These are phyloP conservation scores for Xylariaceae sp. DNA, from an alignment of 2,329 filamentous ascomycete species.

Conservation along the genomic window DNA sequence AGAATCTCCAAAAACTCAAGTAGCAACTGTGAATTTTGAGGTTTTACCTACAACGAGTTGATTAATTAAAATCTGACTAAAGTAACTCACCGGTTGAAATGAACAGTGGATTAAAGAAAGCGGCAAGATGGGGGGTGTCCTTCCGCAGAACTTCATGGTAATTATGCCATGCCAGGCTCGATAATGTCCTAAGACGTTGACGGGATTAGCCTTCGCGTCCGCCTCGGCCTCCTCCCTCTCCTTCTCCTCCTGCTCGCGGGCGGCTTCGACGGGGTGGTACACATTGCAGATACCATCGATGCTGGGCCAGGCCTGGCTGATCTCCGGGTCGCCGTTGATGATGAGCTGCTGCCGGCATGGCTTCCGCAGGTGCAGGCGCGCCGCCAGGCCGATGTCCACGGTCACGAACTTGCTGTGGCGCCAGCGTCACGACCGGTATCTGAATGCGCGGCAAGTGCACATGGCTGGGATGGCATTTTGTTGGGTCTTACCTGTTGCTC, in stretches of 20 bases:
- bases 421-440: conserved; percentile 6
- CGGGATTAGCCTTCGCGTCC: not conserved
- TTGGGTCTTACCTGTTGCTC: too few relatives aligned
- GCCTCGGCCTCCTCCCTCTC: conserved; percentile 2
- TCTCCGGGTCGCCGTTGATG: too few relatives aligned
- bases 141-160: not conserved
- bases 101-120: too few relatives aligned
- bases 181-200: too few relatives aligned
- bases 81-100: too few relatives aligned
- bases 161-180: not conserved
- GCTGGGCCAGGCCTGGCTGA: conserved; percentile 1
- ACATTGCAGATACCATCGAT: conserved; percentile 17
- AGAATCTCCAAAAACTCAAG: too few relatives aligned
- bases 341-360: conserved; percentile 18
- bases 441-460: conserved; percentile 17
- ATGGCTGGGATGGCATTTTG: too few relatives aligned
- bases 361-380: conserved; percentile 17
- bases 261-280: conserved; percentile 15
- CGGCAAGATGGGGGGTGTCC: too few relatives aligned
- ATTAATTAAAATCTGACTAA: too few relatives aligned
- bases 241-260: conserved; percentile 10
- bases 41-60: too few relatives aligned
- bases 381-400: conserved; percentile 23
- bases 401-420: conserved; percentile 10
- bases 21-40: too few relatives aligned